A percentile compares a stretch with the other conserved stretches of the same genome.
phyloP scores from a whole-genome alignment of 2,329 filamentous ascomycete genomes.

The Lojkania enalia region DNA sequence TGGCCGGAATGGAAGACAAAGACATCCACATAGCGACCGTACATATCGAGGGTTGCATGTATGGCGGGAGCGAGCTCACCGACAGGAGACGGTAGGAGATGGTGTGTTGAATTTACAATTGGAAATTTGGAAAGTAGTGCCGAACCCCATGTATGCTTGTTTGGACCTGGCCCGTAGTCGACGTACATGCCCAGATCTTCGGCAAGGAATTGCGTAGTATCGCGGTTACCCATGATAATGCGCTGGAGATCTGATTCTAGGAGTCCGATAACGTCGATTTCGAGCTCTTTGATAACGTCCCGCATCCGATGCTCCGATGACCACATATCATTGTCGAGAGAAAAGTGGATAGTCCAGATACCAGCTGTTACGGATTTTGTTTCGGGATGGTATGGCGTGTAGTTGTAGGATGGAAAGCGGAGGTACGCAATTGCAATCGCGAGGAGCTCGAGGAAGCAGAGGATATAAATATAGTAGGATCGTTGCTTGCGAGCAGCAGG shows the following conservation, averaged over 20 bases:
- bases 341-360: constrained; percentile 99
- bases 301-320: constrained; percentile 93
- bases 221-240: constrained; percentile 99
- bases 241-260: constrained; percentile 91
- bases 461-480: constrained; percentile 70
- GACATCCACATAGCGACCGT: constrained; percentile 86
- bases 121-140: constrained; percentile 96
- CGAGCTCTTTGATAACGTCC: constrained; percentile 87
- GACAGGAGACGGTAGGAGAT: constrained; percentile 88
- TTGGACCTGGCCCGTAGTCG: constrained; percentile 93
- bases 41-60: constrained; percentile 92
- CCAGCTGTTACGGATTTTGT: constrained; percentile 88
- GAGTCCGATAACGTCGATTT: constrained; percentile 95
- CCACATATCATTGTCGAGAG: constrained; percentile 98
- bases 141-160: constrained; percentile 98
- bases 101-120: constrained; percentile 94
- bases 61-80: constrained; percentile 96
- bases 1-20: constrained; percentile 99
- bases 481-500: constrained; percentile 58
- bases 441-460: constrained; percentile 77
- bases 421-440: constrained; percentile 81
- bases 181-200: constrained; percentile 99
- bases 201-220: constrained; percentile 91
- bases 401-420: constrained; percentile 90
- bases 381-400: constrained; percentile 84